These are phyloP conservation scores for Pseudogymnoascus sp. DNA, from an alignment of 2,329 filamentous ascomycete genomes.

Conservation along the genomic window DNA sequence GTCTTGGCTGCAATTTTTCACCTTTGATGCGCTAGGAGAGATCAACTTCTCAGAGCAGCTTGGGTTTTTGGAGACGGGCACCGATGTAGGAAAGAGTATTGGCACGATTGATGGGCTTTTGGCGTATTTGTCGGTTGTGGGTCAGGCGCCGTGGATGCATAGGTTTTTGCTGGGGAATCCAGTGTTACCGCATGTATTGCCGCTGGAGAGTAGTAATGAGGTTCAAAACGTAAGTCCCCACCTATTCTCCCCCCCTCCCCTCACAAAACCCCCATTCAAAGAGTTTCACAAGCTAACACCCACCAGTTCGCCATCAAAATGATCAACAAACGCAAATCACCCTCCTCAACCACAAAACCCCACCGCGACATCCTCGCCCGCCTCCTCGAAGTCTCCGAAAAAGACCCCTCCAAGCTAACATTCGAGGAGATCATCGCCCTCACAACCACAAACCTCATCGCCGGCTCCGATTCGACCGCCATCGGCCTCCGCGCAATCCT, in stretches of 20 bases:
- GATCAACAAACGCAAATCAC: not conserved
- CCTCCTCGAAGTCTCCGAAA: slow-evolving; percentile 16
- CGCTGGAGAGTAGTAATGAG: slow-evolving; percentile 24
- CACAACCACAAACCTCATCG: slow-evolving; percentile 3
- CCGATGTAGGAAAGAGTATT: slow-evolving; percentile 32
- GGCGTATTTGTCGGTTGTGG: not conserved
- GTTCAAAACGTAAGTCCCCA: slow-evolving; percentile 25
- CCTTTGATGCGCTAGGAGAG: slow-evolving; percentile 41
- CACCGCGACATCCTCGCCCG: slow-evolving; percentile 14
- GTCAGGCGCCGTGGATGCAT: slow-evolving; percentile 9
- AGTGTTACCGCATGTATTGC: not conserved
- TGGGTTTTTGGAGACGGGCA: slow-evolving; percentile 37
- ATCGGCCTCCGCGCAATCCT: slow-evolving; percentile 37
- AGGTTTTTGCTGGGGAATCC: slow-evolving; percentile 9
- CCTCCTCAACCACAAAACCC: not conserved
- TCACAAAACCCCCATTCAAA: slow-evolving; percentile 18
- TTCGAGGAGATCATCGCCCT: slow-evolving; percentile 1
- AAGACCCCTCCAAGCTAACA: not conserved
- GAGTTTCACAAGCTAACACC: not conserved
- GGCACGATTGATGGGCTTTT: not conserved
- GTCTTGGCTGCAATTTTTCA: slow-evolving; percentile 36
- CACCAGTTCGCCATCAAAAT: not conserved
- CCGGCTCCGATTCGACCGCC: slow-evolving; percentile 37
- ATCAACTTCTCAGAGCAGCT: slow-evolving; percentile 33
- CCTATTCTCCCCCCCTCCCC: no score